Conservation (phyloP, 2,329 filamentous ascomycete genomes). For the Zalaria sp. region DNA sequence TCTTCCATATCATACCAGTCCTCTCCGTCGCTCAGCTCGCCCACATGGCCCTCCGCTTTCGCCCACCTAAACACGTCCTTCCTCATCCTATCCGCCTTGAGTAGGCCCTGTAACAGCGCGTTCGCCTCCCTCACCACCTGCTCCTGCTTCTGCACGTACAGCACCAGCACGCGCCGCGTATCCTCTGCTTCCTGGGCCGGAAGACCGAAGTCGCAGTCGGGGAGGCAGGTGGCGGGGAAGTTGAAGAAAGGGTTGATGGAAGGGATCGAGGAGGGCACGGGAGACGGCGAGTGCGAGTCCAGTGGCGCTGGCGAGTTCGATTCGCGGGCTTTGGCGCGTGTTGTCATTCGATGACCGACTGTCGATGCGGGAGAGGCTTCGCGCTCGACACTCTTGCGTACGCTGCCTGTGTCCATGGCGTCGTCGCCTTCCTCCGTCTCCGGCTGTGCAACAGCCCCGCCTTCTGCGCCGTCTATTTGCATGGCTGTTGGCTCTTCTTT, state of each 20-base stretch:
- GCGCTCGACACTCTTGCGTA: neutral
- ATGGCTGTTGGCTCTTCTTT: neutral
- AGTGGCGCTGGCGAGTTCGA: constrained; percentile 17
- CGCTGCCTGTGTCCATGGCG: neutral
- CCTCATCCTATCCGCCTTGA: constrained; percentile 58
- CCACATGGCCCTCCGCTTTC: constrained; percentile 62
- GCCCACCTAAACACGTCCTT: constrained; percentile 60
- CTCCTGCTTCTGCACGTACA: constrained; percentile 77
- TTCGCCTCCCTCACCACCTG: constrained; percentile 61
- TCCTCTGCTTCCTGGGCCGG: constrained; percentile 65
- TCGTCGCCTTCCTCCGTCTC: constrained; percentile 4
- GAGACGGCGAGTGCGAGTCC: constrained; percentile 18
- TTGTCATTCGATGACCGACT: constrained; percentile 33
- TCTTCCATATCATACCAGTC: constrained; percentile 80
- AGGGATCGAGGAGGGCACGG: constrained; percentile 34
- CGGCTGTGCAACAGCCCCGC: constrained; percentile 1
- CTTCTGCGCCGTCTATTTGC: constrained; percentile 13
- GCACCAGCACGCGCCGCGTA: constrained; percentile 55
- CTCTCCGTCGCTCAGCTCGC: constrained; percentile 75
- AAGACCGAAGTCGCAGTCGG: constrained; percentile 58
- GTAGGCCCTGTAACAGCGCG: constrained; percentile 54
- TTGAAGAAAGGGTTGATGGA: constrained; percentile 63
- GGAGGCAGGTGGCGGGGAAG: constrained; percentile 45
- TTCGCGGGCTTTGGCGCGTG: constrained; percentile 37
- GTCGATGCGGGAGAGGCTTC: constrained; percentile 2